Conservation (phyloP, 2,329 filamentous ascomycete genomes). For the Ceratocystis ficicola region DNA sequence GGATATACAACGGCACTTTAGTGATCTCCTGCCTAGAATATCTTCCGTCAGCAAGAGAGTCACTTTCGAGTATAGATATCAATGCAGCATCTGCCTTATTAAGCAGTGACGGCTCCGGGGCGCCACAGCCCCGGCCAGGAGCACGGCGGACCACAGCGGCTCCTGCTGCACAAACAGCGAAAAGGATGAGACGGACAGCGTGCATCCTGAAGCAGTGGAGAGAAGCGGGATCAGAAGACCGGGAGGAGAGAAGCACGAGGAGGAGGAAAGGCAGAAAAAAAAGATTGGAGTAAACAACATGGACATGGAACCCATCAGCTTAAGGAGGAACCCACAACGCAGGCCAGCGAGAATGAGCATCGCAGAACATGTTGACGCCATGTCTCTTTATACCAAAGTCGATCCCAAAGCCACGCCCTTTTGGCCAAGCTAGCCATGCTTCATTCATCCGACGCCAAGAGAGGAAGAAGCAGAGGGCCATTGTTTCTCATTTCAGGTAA, state of each 20-base stretch:
- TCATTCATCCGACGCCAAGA: neutral
- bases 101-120: conserved; percentile 23
- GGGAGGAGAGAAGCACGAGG: neutral
- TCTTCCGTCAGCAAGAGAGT: conserved; percentile 22
- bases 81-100: conserved; percentile 23
- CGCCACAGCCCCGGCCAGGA: conserved; percentile 24
- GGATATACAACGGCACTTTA: conserved; percentile 31
- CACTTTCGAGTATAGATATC: conserved; percentile 23
- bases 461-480: neutral
- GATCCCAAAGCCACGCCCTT: neutral
- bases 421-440: neutral
- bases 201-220: conserved; percentile 18
- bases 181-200: conserved; percentile 14
- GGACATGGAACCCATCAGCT: neutral
- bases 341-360: neutral
- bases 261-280: neutral
- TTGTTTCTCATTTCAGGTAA: neutral
- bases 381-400: neutral
- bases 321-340: neutral
- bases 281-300: neutral
- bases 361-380: neutral
- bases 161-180: conserved; percentile 15
- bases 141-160: conserved; percentile 17
- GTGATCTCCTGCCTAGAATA: conserved; percentile 24
- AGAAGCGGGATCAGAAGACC: neutral